Evolutionary conservation across 2,329 filamentous ascomycete species (phyloP), one percentile per base, ranked within the genome.

Genomic region (Exophiala dermatitidis): DNA sequence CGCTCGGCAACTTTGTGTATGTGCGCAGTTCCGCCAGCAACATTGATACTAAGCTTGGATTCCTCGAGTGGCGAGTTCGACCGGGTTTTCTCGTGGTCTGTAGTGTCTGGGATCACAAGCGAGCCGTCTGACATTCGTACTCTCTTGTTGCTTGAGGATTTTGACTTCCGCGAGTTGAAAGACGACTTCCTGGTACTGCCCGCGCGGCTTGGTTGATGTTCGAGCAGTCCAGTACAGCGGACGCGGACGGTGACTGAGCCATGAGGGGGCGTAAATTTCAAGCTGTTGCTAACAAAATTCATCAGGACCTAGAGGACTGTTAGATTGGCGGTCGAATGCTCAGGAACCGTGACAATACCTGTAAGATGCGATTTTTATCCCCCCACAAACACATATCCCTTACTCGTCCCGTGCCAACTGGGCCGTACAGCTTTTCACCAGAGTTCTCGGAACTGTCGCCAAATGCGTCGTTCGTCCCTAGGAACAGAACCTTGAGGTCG

Each of bases 311-410:
- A 46, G 36, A 38, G 7, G n/a, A 29, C 19, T 40, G 42, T 45
- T 3, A 45, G 30, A 3, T 26, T 32, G 19, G 4, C 6, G 12
- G 12, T 2, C 10, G n/a, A n/a, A 7, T 26, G 26, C 10, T n/a
- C 9, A 36, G 9, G 32, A n/a, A 95, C 86, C 6, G 10, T 3
- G n/a, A 41, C 4, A 10, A 45, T 32, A 45, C 42, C 67, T 95
- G 90, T 29, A 95, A 72, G 37, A 95, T 93, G 42, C 90, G 79
- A 65, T 95, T 89, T 61, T 93, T 86, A 63, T 96, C 90, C n/a
- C 90, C 90, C 82, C 88, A 93, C 1, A 96, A 74, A 47, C 86
- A 84, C 84, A 94, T 90, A 59, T 95, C 88, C 65, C 86, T 88
- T 28, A 95, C 69, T 12, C 84, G 76, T 6, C 85, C 85, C 2